phyloP scores from a whole-genome alignment of 805 yeast species.

The Kodamaea fukazawae region DNA sequence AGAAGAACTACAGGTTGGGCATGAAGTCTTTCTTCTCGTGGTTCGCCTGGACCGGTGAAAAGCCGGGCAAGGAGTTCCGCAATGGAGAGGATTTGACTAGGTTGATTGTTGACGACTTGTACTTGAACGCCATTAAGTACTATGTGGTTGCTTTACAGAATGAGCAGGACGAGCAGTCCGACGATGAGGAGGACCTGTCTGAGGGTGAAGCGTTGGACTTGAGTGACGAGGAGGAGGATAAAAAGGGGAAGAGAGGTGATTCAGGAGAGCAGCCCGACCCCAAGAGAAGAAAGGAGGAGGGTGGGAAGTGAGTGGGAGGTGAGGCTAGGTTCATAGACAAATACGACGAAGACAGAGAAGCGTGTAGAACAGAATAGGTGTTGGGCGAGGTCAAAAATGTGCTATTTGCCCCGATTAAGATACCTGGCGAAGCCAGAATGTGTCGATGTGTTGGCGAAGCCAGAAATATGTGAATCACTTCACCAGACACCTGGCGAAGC shows the following conservation, averaged over 20 bases:
- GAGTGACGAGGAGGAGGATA: constrained; percentile 46
- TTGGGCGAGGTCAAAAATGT: no score
- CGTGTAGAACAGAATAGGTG: no score
- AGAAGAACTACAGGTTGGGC: constrained; percentile 61
- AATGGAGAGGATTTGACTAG: constrained; percentile 77
- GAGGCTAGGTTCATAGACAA: background rate
- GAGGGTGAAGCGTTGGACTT: constrained; percentile 53
- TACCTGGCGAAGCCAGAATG: no score
- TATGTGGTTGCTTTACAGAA: constrained; percentile 73
- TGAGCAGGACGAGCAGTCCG: constrained; percentile 45
- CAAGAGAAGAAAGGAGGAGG: background rate
- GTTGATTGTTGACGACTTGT: constrained; percentile 72
- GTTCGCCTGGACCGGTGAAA: constrained; percentile 80
- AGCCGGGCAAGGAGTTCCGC: constrained; percentile 74
- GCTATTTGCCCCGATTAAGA: no score
- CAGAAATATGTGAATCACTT: no score
- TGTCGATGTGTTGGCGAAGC: no score
- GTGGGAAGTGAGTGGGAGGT: background rate
- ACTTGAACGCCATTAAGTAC: constrained; percentile 80
- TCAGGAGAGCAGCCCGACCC: background rate
- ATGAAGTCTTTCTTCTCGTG: constrained; percentile 86
- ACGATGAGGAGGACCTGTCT: constrained; percentile 28
- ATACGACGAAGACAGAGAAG: no score
- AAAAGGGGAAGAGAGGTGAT: constrained; percentile 2
- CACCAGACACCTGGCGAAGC: no score